A percentile compares a stretch with the other conserved stretches of the same genome.
phyloP scores from a whole-genome alignment of 2,329 filamentous ascomycete species.

The Aspergillus proliferans region DNA sequence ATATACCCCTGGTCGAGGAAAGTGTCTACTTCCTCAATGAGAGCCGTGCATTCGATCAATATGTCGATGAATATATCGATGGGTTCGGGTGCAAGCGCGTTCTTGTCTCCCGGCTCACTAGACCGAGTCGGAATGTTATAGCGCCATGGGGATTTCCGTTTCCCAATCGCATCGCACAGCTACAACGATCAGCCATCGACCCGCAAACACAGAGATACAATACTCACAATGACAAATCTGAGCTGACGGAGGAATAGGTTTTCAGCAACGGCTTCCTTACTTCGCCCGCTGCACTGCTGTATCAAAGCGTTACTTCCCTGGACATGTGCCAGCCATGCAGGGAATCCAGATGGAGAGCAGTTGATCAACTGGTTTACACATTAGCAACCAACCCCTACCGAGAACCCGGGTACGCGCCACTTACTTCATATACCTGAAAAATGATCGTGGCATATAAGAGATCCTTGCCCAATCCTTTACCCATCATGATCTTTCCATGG shows the following conservation, averaged over 20 bases:
- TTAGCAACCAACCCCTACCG: background rate
- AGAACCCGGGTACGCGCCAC: background rate
- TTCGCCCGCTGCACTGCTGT: slow-evolving; percentile 4
- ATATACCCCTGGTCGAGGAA: slow-evolving; percentile 2
- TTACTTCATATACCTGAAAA: slow-evolving; percentile 18
- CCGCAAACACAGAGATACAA: background rate
- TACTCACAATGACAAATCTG: slow-evolving; percentile 15
- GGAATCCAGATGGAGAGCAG: slow-evolving; percentile 15
- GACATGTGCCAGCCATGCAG: slow-evolving; percentile 17
- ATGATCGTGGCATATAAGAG: slow-evolving; percentile 15
- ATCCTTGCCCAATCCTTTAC: slow-evolving; percentile 10
- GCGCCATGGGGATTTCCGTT: slow-evolving; percentile 10
- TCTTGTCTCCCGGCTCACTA: background rate
- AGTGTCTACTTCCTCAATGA: slow-evolving; percentile 13
- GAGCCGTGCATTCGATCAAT: slow-evolving; percentile 11
- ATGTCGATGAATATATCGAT: slow-evolving; percentile 14
- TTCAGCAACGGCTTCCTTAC: slow-evolving; percentile 6
- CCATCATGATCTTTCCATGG: slow-evolving; percentile 8
- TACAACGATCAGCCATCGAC: slow-evolving; percentile 1
- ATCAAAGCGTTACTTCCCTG: slow-evolving; percentile 16
- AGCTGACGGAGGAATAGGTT: slow-evolving; percentile 15
- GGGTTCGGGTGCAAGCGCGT: slow-evolving; percentile 6
- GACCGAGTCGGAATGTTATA: slow-evolving; percentile 9
- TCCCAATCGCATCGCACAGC: slow-evolving; percentile 14
- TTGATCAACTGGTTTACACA: slow-evolving; percentile 11